Evolutionary conservation across 176 grass and related monocot species (phyloP), one percentile per base, ranked within the genome.

Genomic region (Musa beccarii): DNA sequence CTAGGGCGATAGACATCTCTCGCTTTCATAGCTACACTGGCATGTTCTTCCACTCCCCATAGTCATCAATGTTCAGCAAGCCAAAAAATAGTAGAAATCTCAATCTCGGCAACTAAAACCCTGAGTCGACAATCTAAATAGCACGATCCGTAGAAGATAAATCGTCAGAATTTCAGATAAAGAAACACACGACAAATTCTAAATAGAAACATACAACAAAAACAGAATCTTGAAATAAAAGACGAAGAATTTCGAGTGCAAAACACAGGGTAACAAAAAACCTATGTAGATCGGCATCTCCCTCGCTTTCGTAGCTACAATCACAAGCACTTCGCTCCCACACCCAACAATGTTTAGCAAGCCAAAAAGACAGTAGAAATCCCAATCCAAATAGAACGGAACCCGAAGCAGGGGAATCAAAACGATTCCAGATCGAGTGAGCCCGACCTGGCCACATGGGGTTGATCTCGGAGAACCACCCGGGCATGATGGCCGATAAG

Each of bases 391-490:
- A 25, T 21, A 29, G 2, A 34, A 13, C 65, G 34, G 0, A 68
- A 34, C 21, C 65, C 25, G 13, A 68, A 68, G 65, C 26, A 29
- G 65, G 23, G 65, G 26, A 68, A 8, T 29, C 7, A 23, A 12
- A 67, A 6, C 9, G 16, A 63, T 24, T 63, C 17, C n/a, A 63
- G 1, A 12, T 10, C 17, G 78, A 73, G 23, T n/a, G 26, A 2
- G 2, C 3, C 24, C 24, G 66, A 96, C 92, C 93, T 59, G 94
- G 90, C 94, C 94, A 98, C 94, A 98, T 93, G 80, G 94, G 86
- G 84, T 86, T 93, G 49, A 98, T 98, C 90, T 98, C 90, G 22
- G 90, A 93, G 94, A 98, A 98, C 94, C 94, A 98, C 1, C 94
- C 94, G 3, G 88, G 86, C 64, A 91, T 93, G 64, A 98, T 79